A percentile compares a stretch with the other conserved stretches of the same genome.
phyloP scores from a whole-genome alignment of 2,329 filamentous ascomycete species.

The Penicillium occitanis region DNA sequence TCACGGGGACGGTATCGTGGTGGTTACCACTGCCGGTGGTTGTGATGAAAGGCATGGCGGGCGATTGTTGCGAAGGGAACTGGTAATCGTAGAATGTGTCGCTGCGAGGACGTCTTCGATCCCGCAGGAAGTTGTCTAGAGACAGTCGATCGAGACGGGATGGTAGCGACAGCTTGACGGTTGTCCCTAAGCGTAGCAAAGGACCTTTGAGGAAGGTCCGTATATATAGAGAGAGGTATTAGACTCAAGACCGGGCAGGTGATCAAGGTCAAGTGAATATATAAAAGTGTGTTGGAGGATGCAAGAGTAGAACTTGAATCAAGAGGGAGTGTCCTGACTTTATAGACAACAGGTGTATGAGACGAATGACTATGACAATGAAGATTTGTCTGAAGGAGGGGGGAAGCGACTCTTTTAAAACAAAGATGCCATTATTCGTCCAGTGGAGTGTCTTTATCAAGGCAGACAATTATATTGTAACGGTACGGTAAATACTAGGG shows the following conservation, averaged over 20 bases:
- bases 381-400: conserved; percentile 5
- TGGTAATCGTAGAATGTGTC: conserved; percentile 21
- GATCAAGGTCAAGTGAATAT: conserved; percentile 11
- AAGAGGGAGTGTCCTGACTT: conserved; percentile 3
- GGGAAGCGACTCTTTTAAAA: conserved; percentile 13
- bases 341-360: conserved; percentile 11
- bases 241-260: neutral
- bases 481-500: conserved; percentile 14
- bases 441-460: neutral
- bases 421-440: neutral
- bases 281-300: conserved; percentile 1
- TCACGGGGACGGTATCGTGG: conserved; percentile 13
- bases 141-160: conserved; percentile 16
- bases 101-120: conserved; percentile 14
- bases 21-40: neutral
- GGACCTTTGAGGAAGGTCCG: neutral
- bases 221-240: neutral
- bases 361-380: conserved; percentile 6
- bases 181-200: conserved; percentile 3
- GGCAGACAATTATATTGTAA: conserved; percentile 18
- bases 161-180: conserved; percentile 22
- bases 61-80: conserved; percentile 13
- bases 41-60: conserved; percentile 24
- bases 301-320: neutral
- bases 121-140: conserved; percentile 15